phyloP scores from a whole-genome alignment of 2,329 filamentous ascomycete genomes.

The Rhinocladiella similis region DNA sequence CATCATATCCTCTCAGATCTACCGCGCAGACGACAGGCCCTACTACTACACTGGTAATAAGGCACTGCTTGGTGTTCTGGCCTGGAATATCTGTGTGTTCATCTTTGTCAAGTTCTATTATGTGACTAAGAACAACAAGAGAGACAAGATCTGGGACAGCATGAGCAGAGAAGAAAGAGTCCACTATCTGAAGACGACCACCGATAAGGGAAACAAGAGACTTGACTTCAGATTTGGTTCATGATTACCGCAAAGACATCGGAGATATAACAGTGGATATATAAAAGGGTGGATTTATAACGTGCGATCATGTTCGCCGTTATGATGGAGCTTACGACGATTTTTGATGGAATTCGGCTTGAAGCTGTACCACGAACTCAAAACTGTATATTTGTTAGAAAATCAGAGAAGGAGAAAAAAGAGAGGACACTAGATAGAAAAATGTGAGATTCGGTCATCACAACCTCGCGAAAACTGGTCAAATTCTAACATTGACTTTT shows the following conservation, averaged over 20 bases:
- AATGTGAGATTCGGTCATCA: too few relatives aligned
- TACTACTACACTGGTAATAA: conserved; percentile 54
- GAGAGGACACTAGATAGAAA: too few relatives aligned
- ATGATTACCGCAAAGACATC: not conserved
- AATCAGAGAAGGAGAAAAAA: too few relatives aligned
- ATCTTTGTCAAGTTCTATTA: conserved; percentile 36
- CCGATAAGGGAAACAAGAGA: conserved; percentile 46
- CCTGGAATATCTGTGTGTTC: conserved; percentile 48
- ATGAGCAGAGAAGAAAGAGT: conserved; percentile 45
- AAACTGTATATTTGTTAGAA: too few relatives aligned
- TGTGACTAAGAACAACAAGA: conserved; percentile 32
- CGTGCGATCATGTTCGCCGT: not conserved
- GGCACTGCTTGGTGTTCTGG: conserved; percentile 50
- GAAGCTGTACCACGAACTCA: too few relatives aligned
- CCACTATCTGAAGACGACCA: conserved; percentile 49
- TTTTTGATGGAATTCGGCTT: too few relatives aligned
- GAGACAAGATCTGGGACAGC: conserved; percentile 39
- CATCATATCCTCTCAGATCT: conserved; percentile 50
- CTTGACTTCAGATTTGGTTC: conserved; percentile 38
- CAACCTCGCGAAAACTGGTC: too few relatives aligned
- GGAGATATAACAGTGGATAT: not conserved
- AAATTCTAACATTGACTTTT: too few relatives aligned
- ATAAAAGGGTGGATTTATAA: not conserved
- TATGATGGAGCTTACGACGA: conserved; percentile 1
- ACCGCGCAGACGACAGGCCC: conserved; percentile 57